phyloP scores from a whole-genome alignment of 1,284 basidiomycete genomes.

The Malassezia sympodialis region DNA sequence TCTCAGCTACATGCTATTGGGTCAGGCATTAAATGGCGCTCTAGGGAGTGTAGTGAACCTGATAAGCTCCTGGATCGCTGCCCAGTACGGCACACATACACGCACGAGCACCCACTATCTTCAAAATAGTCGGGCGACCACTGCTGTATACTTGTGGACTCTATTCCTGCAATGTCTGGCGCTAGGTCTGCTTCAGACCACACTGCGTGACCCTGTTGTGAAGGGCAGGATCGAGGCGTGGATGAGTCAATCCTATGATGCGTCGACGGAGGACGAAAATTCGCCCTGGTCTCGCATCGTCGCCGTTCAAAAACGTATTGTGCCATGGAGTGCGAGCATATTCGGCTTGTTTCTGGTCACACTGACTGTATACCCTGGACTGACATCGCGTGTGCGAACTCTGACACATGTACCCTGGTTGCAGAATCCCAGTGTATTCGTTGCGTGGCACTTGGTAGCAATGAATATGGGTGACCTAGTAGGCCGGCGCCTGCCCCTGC shows the following conservation, averaged over 20 bases:
- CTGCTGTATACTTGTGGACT: conserved; percentile 5
- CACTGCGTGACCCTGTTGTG: background rate
- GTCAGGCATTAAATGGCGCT: conserved; percentile 26
- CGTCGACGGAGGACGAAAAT: background rate
- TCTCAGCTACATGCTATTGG: conserved; percentile 23
- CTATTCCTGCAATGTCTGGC: background rate
- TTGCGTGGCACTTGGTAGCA: conserved; percentile 23
- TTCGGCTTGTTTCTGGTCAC: conserved; percentile 21
- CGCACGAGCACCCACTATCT: background rate
- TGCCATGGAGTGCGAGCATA: conserved; percentile 15
- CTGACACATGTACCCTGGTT: background rate
- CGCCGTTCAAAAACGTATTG: conserved; percentile 16
- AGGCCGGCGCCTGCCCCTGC: conserved; percentile 21
- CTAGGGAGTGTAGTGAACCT: conserved; percentile 21
- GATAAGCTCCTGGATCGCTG: background rate
- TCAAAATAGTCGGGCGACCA: conserved; percentile 6
- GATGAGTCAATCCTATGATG: background rate
- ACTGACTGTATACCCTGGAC: conserved; percentile 22
- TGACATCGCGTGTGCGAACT: conserved; percentile 23
- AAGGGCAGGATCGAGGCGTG: background rate
- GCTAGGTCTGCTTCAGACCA: background rate
- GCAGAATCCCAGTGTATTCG: conserved; percentile 19
- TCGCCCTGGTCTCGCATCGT: background rate
- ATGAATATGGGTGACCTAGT: conserved; percentile 26
- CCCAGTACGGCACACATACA: background rate